These are phyloP conservation scores for Oenanthe sinensis DNA, from an alignment of 129 eudicot genomes.

Conservation along the genomic window DNA sequence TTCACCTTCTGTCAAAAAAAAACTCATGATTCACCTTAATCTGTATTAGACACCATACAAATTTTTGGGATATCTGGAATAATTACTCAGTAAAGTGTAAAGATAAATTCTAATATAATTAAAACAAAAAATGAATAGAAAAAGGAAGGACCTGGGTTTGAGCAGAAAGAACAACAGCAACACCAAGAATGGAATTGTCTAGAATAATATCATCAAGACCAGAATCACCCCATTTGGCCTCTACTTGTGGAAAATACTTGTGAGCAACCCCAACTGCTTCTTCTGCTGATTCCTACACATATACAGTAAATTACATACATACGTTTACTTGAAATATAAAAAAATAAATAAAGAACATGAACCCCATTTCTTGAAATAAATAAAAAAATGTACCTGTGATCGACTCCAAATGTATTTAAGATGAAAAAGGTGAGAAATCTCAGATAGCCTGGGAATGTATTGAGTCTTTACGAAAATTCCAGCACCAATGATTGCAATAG, in stretches of 20 bases:
- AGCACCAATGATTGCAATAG: slow-evolving; percentile 84
- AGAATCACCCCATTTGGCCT: slow-evolving; percentile 72
- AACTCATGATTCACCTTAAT: not conserved
- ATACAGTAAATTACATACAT: not conserved
- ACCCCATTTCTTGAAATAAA: not conserved
- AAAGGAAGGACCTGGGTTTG: slow-evolving; percentile 52
- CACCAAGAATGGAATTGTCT: slow-evolving; percentile 52
- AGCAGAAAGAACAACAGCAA: slow-evolving; percentile 78
- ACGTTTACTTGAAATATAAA: not conserved
- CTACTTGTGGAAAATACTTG: slow-evolving; percentile 56
- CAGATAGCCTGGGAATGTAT: slow-evolving; percentile 87
- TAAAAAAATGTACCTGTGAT: slow-evolving; percentile 39
- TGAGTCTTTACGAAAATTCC: slow-evolving; percentile 78
- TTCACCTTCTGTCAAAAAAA: too few relatives aligned
- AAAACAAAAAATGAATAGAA: not conserved
- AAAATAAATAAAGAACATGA: not conserved
- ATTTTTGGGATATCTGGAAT: not conserved
- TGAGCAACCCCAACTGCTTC: slow-evolving; percentile 68
- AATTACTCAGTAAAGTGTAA: not conserved
- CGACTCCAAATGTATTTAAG: slow-evolving; percentile 88
- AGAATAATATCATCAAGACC: slow-evolving; percentile 65
- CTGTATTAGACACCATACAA: not conserved
- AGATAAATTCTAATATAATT: not conserved
- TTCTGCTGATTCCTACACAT: slow-evolving; percentile 55
- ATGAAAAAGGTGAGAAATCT: slow-evolving; percentile 58